Percentiles rank a stretch among this genome's conserved stretches.
phyloP scores from a whole-genome alignment of 371 early-diverging fungal species.

The Entomophthora muscae region DNA sequence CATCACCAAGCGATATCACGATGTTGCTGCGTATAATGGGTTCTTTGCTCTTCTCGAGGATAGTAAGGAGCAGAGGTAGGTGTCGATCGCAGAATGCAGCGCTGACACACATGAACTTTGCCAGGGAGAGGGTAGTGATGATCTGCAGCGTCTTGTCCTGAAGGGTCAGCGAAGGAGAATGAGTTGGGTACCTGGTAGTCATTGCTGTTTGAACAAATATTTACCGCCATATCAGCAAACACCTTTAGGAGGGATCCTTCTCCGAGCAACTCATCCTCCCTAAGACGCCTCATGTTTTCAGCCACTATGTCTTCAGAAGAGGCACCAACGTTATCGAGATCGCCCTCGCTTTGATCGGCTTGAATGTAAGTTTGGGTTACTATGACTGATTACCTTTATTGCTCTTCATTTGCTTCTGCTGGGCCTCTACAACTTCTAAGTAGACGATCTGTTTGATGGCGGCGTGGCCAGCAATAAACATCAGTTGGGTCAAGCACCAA shows the following conservation, averaged over 20 bases:
- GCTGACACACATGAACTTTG: slow-evolving; percentile 93
- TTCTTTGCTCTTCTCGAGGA: slow-evolving; percentile 63
- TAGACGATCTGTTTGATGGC: slow-evolving; percentile 89
- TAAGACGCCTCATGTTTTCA: slow-evolving; percentile 61
- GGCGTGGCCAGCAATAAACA: slow-evolving; percentile 86
- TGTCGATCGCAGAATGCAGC: slow-evolving; percentile 80
- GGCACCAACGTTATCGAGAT: slow-evolving; percentile 79
- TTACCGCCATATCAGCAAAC: slow-evolving; percentile 65
- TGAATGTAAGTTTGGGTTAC: not conserved
- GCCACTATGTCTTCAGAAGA: slow-evolving; percentile 88
- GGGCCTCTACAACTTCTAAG: slow-evolving; percentile 74
- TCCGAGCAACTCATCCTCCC: slow-evolving; percentile 80
- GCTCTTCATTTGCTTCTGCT: slow-evolving; percentile 46
- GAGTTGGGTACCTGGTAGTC: slow-evolving; percentile 41
- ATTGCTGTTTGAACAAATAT: slow-evolving; percentile 63
- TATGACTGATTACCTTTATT: slow-evolving; percentile 1
- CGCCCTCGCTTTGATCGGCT: slow-evolving; percentile 32
- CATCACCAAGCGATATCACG: slow-evolving; percentile 90
- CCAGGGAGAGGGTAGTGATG: slow-evolving; percentile 63
- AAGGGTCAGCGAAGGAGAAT: not conserved
- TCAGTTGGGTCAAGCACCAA: slow-evolving; percentile 56
- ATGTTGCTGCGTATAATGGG: slow-evolving; percentile 71
- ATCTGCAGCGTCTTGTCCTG: slow-evolving; percentile 66
- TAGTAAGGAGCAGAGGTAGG: slow-evolving; percentile 77
- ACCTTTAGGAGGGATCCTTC: slow-evolving; percentile 55